phyloP scores from a whole-genome alignment of 2,329 filamentous ascomycete species.

The Plectosphaerella cucumerina region DNA sequence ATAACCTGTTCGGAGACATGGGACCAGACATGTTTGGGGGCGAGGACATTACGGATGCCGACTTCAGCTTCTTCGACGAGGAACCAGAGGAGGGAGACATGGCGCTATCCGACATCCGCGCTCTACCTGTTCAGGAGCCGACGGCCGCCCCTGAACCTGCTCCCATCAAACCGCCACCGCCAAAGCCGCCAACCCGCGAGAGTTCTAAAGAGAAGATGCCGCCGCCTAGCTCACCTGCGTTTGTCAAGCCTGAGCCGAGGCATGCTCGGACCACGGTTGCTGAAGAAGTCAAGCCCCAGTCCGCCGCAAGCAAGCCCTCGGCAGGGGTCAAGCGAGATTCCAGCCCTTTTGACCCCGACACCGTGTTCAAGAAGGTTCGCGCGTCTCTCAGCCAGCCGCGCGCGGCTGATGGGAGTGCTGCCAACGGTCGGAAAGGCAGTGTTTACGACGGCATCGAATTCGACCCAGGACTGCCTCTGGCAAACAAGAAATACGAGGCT shows the following conservation, averaged over 20 bases:
- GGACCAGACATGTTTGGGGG: conserved; percentile 63
- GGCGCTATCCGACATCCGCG: conserved; percentile 26
- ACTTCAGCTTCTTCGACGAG: conserved; percentile 81
- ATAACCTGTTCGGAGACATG: conserved; percentile 64
- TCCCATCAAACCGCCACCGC: conserved; percentile 1
- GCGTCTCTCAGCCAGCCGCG: conserved; percentile 35
- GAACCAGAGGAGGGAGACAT: conserved; percentile 38
- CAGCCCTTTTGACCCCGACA: conserved; percentile 55
- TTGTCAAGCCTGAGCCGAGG: conserved; percentile 56
- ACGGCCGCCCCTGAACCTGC: conserved; percentile 1
- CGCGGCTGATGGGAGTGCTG: conserved; percentile 1
- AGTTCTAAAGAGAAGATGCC: conserved; percentile 9
- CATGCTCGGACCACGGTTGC: conserved; percentile 52
- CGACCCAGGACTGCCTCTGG: conserved; percentile 45
- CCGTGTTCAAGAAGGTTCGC: conserved; percentile 54
- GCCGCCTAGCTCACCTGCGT: conserved; percentile 25
- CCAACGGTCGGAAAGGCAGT: conserved; percentile 31
- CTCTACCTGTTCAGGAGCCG: conserved; percentile 15
- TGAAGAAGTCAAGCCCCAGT: conserved; percentile 31
- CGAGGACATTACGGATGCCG: conserved; percentile 76
- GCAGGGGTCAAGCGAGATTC: conserved; percentile 41
- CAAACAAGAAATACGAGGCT: conserved; percentile 56
- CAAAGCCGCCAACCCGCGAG: conserved; percentile 12
- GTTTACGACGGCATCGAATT: conserved; percentile 53
- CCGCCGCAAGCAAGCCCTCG: conserved; percentile 6